Conservation (phyloP, 176 grass and related monocot genomes). For the Luzula sylvatica region DNA sequence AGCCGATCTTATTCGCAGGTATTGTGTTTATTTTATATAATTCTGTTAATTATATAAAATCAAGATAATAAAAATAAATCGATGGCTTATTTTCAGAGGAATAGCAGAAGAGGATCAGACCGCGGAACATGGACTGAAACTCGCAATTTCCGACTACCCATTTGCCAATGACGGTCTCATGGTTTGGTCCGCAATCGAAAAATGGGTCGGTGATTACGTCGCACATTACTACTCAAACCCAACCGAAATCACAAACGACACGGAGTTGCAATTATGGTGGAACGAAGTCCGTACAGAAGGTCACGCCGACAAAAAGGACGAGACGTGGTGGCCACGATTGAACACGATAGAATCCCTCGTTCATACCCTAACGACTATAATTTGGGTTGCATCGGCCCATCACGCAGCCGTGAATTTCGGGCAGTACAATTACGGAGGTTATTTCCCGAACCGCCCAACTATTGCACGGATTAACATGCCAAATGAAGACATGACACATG, state of each 20-base stretch:
- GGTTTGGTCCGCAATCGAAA: conserved; percentile 60
- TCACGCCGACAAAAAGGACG: conserved; percentile 68
- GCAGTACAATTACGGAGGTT: conserved; percentile 63
- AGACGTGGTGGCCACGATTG: conserved; percentile 51
- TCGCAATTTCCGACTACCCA: conserved; percentile 65
- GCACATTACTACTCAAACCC: conserved; percentile 37
- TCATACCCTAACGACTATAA: conserved; percentile 54
- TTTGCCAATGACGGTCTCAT: conserved; percentile 77
- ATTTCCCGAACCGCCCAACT: conserved; percentile 64
- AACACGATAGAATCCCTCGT: conserved; percentile 30
- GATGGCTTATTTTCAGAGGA: conserved; percentile 27
- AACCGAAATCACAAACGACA: conserved; percentile 23
- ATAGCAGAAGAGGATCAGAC: conserved; percentile 62
- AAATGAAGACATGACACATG: conserved; percentile 41
- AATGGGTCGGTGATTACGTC: conserved; percentile 60
- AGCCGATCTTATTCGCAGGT: conserved; percentile 51
- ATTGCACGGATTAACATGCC: conserved; percentile 72
- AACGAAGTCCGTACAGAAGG: conserved; percentile 46
- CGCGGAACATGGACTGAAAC: conserved; percentile 45
- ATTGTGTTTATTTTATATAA: background rate
- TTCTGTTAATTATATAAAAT: background rate
- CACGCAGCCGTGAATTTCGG: conserved; percentile 85
- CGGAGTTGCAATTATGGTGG: conserved; percentile 70
- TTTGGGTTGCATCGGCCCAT: conserved; percentile 87
- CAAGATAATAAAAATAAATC: background rate